phyloP scores from a whole-genome alignment of 768 basidiomycete genomes.

The Podaxis sp. region DNA sequence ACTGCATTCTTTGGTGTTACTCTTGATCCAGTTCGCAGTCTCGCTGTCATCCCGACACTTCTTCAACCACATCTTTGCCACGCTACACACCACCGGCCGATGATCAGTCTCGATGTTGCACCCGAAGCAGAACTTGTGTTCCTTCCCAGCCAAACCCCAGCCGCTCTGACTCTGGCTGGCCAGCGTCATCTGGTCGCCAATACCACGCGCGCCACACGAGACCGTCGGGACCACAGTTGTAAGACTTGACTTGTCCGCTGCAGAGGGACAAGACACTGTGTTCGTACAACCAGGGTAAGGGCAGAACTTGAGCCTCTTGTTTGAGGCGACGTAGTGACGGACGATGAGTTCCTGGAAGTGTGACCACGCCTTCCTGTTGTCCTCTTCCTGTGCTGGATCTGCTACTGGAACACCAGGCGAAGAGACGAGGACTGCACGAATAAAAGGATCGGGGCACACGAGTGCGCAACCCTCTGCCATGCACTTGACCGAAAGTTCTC shows the following conservation, averaged over 20 bases:
- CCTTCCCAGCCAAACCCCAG: slow-evolving; percentile 33
- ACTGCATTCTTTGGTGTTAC: slow-evolving; percentile 97
- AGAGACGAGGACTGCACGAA: slow-evolving; percentile 47
- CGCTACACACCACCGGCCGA: slow-evolving; percentile 83
- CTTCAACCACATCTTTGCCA: slow-evolving; percentile 92
- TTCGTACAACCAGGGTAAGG: slow-evolving; percentile 93
- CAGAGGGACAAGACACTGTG: slow-evolving; percentile 88
- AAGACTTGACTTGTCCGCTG: slow-evolving; percentile 68
- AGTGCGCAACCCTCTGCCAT: slow-evolving; percentile 77
- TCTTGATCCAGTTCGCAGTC: slow-evolving; percentile 99
- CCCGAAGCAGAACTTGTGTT: slow-evolving; percentile 92
- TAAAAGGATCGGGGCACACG: slow-evolving; percentile 59
- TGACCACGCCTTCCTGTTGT: slow-evolving; percentile 47
- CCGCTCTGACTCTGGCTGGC: slow-evolving; percentile 24
- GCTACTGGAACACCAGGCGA: slow-evolving; percentile 21
- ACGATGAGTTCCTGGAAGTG: slow-evolving; percentile 87
- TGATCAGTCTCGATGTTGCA: slow-evolving; percentile 88
- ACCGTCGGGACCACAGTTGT: slow-evolving; percentile 86
- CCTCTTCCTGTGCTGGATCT: slow-evolving; percentile 24
- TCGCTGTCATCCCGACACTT: slow-evolving; percentile 98
- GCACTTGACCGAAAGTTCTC: slow-evolving; percentile 67
- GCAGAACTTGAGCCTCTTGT: slow-evolving; percentile 84
- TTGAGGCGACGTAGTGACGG: slow-evolving; percentile 86
- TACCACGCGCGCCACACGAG: slow-evolving; percentile 64
- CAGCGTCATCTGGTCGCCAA: slow-evolving; percentile 29